Base-by-base conservation (phyloP, 2,329 filamentous ascomycete genomes). In the Penicillium sp. region DNA sequence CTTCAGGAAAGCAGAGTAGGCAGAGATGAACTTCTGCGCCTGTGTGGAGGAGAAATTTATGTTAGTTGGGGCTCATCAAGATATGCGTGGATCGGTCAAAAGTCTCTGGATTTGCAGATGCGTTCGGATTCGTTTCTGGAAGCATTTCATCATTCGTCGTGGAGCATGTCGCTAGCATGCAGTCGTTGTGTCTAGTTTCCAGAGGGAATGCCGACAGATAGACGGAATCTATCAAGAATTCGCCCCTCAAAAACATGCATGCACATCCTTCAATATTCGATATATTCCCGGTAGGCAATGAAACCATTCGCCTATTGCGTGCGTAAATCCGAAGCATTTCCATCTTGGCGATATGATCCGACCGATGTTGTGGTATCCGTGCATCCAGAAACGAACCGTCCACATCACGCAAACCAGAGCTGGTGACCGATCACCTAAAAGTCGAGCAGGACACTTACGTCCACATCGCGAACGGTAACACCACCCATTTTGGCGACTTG, bases 1-100 rank as follows among this genome's bases (percentile, higher is more conserved):
- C 82, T 88, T 88, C 79, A 88, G 75, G 81, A 88, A 88, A 65
- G 82, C 84, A 70, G 85, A 84, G 78, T 87, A 88, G 71, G 83
- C 82, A 67, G 76, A 75, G 74, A 88, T 86, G 81, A 88, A 88
- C 78, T 87, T 86, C 76, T 85, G 83, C 72, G 85, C 83, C 82
- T 84, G 66, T 71, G 62, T 35, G 13, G 51, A 37, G 35, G 59
- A 57, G 52, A 60, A 64, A 61, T 47, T 49, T 29, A 49, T 57
- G 65, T 66, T 63, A 64, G 62, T 56, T 40, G 35, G 32, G 24
- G 32, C 42, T 56, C 24, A 52, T 53, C 20, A 32, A 57, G 20
- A 34, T 49, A 44, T 55, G 47, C 50, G 42, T 59, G 51, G 34
- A 37, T 56, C 53, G 51, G 56, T 49, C 48, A 55, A 45, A 29